A percentile compares a stretch with the other conserved stretches of the same genome.
Evolutionary conservation across 805 yeast species (phyloP).

Genomic region (Wickerhamomyces xylosicus): DNA sequence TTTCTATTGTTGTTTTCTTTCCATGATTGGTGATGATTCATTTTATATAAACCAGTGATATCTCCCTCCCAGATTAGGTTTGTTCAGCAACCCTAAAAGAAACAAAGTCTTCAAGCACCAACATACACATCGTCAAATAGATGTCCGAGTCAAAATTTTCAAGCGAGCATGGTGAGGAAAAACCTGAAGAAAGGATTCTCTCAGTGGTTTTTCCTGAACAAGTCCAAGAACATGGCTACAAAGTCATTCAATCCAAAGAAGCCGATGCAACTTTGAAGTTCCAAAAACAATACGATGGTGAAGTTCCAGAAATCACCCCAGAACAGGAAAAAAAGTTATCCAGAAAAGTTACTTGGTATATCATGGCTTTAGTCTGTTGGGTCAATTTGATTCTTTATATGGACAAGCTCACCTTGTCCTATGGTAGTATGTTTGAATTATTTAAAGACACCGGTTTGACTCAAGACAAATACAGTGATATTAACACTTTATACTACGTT

Average conservation of each 20-base stretch:
- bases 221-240: constrained; percentile 22
- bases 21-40: too few species aligned
- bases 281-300: constrained; percentile 23
- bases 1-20: too few species aligned
- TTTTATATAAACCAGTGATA: too few species aligned
- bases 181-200: constrained; percentile 24
- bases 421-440: constrained; percentile 36
- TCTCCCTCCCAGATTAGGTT: too few species aligned
- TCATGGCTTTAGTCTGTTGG: constrained; percentile 26
- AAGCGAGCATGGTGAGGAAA: neutral
- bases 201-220: neutral
- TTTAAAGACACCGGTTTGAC: constrained; percentile 35
- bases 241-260: constrained; percentile 22
- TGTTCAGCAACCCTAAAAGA: too few species aligned
- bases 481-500: constrained; percentile 42
- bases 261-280: constrained; percentile 31
- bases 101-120: too few species aligned
- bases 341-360: constrained; percentile 27
- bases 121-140: too few species aligned
- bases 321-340: constrained; percentile 29
- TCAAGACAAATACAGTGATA: constrained; percentile 33
- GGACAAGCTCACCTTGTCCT: constrained; percentile 42
- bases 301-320: constrained; percentile 29
- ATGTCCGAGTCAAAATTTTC: neutral
- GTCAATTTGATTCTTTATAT: constrained; percentile 35